phyloP scores from a whole-genome alignment of 2,329 filamentous ascomycete species.

The Cercospora zeae-maydis region DNA sequence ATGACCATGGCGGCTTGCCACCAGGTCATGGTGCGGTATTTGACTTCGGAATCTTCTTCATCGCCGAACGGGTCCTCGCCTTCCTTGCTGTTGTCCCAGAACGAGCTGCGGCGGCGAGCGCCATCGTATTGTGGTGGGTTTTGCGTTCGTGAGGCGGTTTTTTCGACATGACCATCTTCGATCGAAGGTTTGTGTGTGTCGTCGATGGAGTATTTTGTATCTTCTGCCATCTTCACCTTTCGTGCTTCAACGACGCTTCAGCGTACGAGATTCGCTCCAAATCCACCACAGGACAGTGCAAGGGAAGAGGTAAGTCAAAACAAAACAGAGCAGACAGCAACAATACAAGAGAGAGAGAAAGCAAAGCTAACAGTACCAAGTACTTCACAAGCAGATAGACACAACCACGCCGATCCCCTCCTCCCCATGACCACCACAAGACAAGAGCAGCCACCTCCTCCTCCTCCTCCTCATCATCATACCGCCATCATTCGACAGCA shows the following conservation, averaged over 20 bases:
- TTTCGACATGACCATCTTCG: slow-evolving; percentile 13
- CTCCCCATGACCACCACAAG: slow-evolving; percentile 4
- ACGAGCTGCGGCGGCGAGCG: slow-evolving; percentile 13
- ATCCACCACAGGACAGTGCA: neutral
- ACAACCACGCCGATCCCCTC: slow-evolving; percentile 3
- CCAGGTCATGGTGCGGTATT: slow-evolving; percentile 53
- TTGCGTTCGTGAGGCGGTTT: neutral
- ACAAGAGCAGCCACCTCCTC: slow-evolving; percentile 10
- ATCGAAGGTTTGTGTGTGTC: slow-evolving; percentile 11
- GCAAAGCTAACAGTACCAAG: neutral
- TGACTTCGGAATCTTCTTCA: slow-evolving; percentile 37
- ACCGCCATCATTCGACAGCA: slow-evolving; percentile 1
- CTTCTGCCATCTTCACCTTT: neutral
- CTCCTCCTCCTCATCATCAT: neutral
- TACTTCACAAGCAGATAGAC: neutral
- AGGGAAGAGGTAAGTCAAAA: neutral
- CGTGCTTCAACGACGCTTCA: too few relatives aligned
- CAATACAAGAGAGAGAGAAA: too few relatives aligned
- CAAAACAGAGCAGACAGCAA: neutral
- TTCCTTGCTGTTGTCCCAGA: slow-evolving; percentile 11
- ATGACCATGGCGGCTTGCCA: slow-evolving; percentile 45
- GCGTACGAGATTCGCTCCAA: neutral
- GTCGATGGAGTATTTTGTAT: slow-evolving; percentile 5
- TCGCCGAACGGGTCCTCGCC: slow-evolving; percentile 20
- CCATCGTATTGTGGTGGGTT: slow-evolving; percentile 10